Evolutionary conservation across 495 filamentous ascomycete genomes (phyloP), one percentile per base, ranked within the genome.

Genomic region (Penicillium egyptiacum): DNA sequence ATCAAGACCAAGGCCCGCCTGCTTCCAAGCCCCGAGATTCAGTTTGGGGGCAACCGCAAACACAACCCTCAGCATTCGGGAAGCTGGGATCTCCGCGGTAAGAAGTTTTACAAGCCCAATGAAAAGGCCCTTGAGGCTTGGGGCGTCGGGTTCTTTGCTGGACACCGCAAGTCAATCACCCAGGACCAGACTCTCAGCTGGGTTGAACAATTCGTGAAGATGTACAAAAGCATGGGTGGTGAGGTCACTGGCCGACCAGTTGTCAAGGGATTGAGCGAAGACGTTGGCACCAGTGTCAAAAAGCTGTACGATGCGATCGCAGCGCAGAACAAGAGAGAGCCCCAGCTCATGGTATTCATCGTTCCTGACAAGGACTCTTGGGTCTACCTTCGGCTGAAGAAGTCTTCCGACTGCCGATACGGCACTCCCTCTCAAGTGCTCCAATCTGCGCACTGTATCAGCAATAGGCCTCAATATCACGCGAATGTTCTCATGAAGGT

Each of bases 401-500:
- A 86, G 64, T 86, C 79, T 40, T 86, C 80, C 59, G 93, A 98
- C 56, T 91, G 87, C 66, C 85, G 88, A n/a, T 89, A 78, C 56
- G 91, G 87, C 17, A 75, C 91, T 52, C 77, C 87, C 10, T 88
- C 90, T 7, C 93, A 98, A 68, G 79, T 80, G 22, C 55, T 96
- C 7, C 86, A 88, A 60, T 69, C 74, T 12, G 63, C 59, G 0
- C 85, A 92, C 53, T 88, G 90, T 12, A 57, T 64, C 5, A 86
- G 83, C 60, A 75, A 73, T 22, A 75, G 85, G 16, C 74, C 75
- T 1, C 92, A 98, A 69, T 96, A 96, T 71, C 80, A 84, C 57
- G 92, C 88, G 2, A 97, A 97, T 64, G 88, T 96, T 25, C 76
- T 82, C 47, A 91, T 97, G 89, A 98, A 98, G 71, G 81, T 98